Evolutionary conservation across 768 basidiomycete species (phyloP).

Genomic region (Coprinopsis cinerea): DNA sequence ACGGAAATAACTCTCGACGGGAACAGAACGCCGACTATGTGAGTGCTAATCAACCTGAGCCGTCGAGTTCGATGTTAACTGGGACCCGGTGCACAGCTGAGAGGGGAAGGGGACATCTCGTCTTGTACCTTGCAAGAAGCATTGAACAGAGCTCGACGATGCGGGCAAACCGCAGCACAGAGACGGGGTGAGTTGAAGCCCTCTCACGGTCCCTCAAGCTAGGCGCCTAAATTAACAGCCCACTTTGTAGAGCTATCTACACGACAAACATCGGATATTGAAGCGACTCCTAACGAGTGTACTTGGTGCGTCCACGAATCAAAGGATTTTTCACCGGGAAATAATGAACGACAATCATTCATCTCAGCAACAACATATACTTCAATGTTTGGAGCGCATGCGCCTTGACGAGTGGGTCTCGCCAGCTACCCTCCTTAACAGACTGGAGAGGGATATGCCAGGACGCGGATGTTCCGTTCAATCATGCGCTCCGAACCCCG

Average conservation of each 20-base stretch:
- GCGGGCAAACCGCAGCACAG: neutral
- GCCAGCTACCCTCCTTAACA: neutral
- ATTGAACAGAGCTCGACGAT: neutral
- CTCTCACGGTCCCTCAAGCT: neutral
- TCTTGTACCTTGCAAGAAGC: neutral
- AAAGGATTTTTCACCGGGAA: neutral
- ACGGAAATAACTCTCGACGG: neutral
- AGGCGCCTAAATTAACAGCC: neutral
- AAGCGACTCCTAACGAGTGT: conserved; percentile 1
- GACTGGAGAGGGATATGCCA: neutral
- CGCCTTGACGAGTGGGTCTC: neutral
- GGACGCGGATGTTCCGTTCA: neutral
- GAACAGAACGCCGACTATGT: neutral
- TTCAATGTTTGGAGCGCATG: conserved; percentile 13
- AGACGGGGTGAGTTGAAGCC: neutral
- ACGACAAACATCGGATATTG: neutral
- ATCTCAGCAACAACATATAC: conserved; percentile 4
- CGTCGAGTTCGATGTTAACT: neutral
- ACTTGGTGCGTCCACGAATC: conserved; percentile 4
- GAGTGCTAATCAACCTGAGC: neutral
- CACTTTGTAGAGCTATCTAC: neutral
- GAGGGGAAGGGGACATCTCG: neutral
- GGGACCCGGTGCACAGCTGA: neutral
- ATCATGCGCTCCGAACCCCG: neutral
- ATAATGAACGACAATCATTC: too few species aligned